These are phyloP conservation scores for Schwanniomyces etchellsii DNA, from an alignment of 1,139 yeast genomes.

Conservation along the genomic window DNA sequence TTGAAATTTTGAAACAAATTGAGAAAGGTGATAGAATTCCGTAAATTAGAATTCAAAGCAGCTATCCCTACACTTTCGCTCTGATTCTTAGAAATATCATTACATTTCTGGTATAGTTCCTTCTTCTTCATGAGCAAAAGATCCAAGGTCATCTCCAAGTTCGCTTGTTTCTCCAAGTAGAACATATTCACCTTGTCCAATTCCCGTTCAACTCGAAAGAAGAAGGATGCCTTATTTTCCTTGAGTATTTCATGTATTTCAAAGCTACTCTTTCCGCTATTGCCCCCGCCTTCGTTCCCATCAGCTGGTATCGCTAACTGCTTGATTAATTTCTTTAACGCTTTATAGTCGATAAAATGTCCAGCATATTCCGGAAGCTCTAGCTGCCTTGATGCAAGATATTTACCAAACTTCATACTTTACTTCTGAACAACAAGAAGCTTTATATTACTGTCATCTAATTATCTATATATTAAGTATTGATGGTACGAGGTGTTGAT, in stretches of 20 bases:
- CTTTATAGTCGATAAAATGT: conserved; percentile 90
- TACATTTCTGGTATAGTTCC: conserved; percentile 40
- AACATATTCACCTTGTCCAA: conserved; percentile 89
- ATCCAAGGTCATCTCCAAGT: conserved; percentile 71
- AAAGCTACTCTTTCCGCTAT: conserved; percentile 8
- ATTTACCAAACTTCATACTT: conserved; percentile 85
- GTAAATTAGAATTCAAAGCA: conserved; percentile 22
- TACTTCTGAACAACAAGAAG: too few relatives aligned
- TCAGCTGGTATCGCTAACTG: conserved; percentile 47
- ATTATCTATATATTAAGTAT: too few relatives aligned
- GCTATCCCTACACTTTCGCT: conserved; percentile 17
- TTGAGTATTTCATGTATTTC: conserved; percentile 60
- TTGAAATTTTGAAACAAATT: conserved; percentile 80
- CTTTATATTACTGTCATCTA: too few relatives aligned
- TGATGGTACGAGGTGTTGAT: too few relatives aligned
- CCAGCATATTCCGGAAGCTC: conserved; percentile 94
- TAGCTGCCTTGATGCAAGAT: conserved; percentile 86
- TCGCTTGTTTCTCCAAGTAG: conserved; percentile 86
- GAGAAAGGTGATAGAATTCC: conserved; percentile 39
- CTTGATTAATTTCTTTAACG: conserved; percentile 75
- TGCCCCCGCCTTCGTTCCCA: not conserved
- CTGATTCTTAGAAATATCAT: conserved; percentile 16
- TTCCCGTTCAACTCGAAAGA: conserved; percentile 89
- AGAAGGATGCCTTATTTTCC: conserved; percentile 89
- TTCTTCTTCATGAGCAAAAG: conserved; percentile 67